Conservation (phyloP, 495 filamentous ascomycete genomes). For the Rostrohypoxylon terebratum region DNA sequence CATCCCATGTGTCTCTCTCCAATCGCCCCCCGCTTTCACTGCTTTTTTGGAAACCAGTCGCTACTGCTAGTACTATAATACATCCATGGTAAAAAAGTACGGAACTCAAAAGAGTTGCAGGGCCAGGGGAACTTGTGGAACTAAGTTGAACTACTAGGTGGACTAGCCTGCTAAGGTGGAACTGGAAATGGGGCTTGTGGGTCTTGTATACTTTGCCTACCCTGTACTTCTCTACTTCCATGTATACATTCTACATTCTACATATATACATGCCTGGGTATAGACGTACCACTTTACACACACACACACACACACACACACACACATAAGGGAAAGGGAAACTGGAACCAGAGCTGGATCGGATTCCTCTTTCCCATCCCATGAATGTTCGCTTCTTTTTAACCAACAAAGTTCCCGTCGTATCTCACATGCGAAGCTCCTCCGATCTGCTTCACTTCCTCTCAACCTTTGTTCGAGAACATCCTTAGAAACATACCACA, state of each 20-base stretch:
- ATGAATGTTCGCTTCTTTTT: slow-evolving; percentile 39
- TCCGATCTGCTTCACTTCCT: slow-evolving; percentile 32
- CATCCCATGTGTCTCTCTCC: slow-evolving; percentile 39
- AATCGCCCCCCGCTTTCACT: slow-evolving; percentile 41
- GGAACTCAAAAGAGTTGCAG: slow-evolving; percentile 1
- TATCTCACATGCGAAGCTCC: slow-evolving; percentile 36
- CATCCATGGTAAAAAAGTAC: slow-evolving; percentile 2
- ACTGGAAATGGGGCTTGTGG: neutral
- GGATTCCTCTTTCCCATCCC: slow-evolving; percentile 54
- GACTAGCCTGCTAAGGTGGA: neutral
- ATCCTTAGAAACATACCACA: slow-evolving; percentile 3
- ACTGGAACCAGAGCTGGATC: slow-evolving; percentile 43
- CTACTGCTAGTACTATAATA: neutral
- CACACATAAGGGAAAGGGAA: slow-evolving; percentile 36
- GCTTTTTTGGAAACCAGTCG: slow-evolving; percentile 42
- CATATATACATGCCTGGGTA: neutral
- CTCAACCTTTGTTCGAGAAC: slow-evolving; percentile 31
- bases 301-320: slow-evolving; percentile 23
- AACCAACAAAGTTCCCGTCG: slow-evolving; percentile 45
- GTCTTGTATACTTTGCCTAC: slow-evolving; percentile 5
- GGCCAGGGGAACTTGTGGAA: neutral
- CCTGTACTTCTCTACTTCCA: neutral
- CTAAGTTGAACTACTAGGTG: neutral
- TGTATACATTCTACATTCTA: neutral
- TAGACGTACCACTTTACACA: slow-evolving; percentile 4